Percentiles rank a stretch among this genome's conserved stretches.
phyloP scores from a whole-genome alignment of 352 stramenopile genomes.

The Aphanomyces cochlioides region DNA sequence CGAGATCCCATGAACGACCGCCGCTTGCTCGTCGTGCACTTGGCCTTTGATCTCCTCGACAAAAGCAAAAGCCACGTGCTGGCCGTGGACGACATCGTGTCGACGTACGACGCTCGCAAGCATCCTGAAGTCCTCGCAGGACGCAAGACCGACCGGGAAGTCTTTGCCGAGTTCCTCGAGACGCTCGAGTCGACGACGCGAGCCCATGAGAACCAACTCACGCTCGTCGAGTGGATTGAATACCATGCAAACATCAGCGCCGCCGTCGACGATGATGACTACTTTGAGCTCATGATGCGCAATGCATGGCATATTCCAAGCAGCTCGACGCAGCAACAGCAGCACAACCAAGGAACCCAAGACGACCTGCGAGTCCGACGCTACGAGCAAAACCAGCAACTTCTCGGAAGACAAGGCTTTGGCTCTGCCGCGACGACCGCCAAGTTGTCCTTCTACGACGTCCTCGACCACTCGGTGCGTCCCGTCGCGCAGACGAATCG shows the following conservation, averaged over 20 bases:
- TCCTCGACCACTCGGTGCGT: constrained; percentile 52
- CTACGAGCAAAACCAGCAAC: constrained; percentile 13
- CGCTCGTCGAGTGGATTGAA: constrained; percentile 58
- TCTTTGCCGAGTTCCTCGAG: constrained; percentile 79
- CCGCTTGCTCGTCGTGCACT: constrained; percentile 63
- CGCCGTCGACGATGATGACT: constrained; percentile 86
- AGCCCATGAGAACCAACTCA: constrained; percentile 72
- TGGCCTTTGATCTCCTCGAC: constrained; percentile 84
- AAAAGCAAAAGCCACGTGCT: constrained; percentile 64
- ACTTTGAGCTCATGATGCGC: constrained; percentile 90
- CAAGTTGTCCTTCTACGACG: constrained; percentile 43
- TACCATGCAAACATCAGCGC: constrained; percentile 90
- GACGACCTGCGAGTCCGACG: constrained; percentile 43
- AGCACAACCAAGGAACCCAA: constrained; percentile 57
- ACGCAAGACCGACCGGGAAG: constrained; percentile 54
- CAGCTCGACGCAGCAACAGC: constrained; percentile 56
- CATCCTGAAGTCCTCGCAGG: constrained; percentile 82
- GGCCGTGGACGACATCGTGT: constrained; percentile 71
- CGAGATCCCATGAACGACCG: constrained; percentile 69
- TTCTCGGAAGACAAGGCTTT: constrained; percentile 22
- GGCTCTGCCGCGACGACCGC: background rate
- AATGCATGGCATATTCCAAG: constrained; percentile 84
- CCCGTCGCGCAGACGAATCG: constrained; percentile 21
- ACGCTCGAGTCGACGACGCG: constrained; percentile 67
- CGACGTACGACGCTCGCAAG: constrained; percentile 72